These are phyloP conservation scores for Pythium monospermum DNA, from an alignment of 352 stramenopile species.

Conservation along the genomic window DNA sequence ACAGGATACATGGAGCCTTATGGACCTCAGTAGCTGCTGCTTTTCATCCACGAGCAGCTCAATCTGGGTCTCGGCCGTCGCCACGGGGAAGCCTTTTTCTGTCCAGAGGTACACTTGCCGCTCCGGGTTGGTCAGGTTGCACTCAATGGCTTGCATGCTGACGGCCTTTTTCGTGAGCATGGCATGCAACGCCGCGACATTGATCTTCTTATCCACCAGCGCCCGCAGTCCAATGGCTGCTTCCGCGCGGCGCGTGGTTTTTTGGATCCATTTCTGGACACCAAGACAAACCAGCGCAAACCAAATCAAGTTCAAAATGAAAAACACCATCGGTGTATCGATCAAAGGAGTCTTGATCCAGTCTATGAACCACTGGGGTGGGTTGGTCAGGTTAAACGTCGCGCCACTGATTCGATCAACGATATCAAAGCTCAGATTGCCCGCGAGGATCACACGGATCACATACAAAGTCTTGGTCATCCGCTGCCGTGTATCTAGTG, in stretches of 20 bases:
- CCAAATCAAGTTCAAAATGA: constrained; percentile 86
- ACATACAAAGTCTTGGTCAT: constrained; percentile 80
- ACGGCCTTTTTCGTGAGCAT: constrained; percentile 37
- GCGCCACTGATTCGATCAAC: constrained; percentile 93
- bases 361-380: constrained; percentile 64
- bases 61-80: constrained; percentile 75
- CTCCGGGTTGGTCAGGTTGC: constrained; percentile 31
- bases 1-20: constrained; percentile 59
- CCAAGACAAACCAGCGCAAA: constrained; percentile 64
- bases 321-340: constrained; percentile 70
- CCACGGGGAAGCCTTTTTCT: constrained; percentile 84
- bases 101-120: constrained; percentile 81
- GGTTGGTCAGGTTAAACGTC: constrained; percentile 88
- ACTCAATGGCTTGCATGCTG: constrained; percentile 32
- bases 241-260: constrained; percentile 38
- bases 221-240: constrained; percentile 79
- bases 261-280: constrained; percentile 41
- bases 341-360: constrained; percentile 43
- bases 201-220: constrained; percentile 48
- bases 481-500: constrained; percentile 78
- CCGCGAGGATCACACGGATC: constrained; percentile 90
- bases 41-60: constrained; percentile 66
- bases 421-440: constrained; percentile 92
- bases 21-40: constrained; percentile 52
- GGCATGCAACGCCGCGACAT: constrained; percentile 23